Conservation (phyloP, 345 rosid genomes). For the Sisymbrium irio region DNA sequence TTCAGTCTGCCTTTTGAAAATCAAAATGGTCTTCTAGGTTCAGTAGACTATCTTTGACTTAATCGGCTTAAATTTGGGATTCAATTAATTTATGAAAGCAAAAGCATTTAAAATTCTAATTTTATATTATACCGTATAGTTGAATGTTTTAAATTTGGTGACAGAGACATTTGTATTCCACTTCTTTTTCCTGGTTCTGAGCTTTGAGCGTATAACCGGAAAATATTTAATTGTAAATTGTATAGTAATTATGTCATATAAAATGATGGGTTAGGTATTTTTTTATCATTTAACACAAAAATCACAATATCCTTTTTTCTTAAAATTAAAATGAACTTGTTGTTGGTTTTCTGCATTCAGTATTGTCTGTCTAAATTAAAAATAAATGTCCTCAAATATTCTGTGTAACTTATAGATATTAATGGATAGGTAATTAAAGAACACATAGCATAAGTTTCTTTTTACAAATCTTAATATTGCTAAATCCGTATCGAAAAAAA, state of each 20-base stretch:
- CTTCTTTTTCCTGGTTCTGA: constrained; percentile 31
- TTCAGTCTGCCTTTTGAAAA: constrained; percentile 14
- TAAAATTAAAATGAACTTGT: background rate
- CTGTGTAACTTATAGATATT: background rate
- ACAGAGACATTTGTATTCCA: constrained; percentile 27
- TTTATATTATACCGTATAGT: background rate
- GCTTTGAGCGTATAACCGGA: constrained; percentile 37
- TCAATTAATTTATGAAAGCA: background rate
- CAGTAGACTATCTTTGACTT: constrained; percentile 37
- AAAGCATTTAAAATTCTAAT: background rate
- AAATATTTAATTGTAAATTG: background rate
- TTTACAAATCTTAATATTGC: background rate
- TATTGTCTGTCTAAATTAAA: background rate
- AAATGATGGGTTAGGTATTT: constrained; percentile 14
- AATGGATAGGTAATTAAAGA: background rate
- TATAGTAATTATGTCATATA: background rate
- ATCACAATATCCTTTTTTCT: background rate
- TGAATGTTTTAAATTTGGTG: constrained; percentile 7
- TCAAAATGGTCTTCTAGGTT: constrained; percentile 23
- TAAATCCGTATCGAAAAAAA: constrained; percentile 17
- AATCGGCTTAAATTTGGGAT: constrained; percentile 14
- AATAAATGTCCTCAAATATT: background rate
- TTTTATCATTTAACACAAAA: constrained; percentile 1
- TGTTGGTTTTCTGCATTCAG: background rate
- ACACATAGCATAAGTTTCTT: background rate